phyloP scores from a whole-genome alignment of 305 asterid genomes.

The Petunia hybrid region DNA sequence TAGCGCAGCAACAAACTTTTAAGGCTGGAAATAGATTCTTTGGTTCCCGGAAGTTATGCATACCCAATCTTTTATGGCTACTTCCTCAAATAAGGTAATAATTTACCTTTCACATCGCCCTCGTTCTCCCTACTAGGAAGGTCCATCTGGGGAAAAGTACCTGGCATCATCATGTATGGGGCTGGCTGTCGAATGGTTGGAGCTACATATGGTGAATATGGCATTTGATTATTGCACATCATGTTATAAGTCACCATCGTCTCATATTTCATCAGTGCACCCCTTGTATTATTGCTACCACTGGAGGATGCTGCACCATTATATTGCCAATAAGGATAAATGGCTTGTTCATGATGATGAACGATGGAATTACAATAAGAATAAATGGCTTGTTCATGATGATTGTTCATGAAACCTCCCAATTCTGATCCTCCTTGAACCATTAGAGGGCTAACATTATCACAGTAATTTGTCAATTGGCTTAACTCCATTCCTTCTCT shows the following conservation, averaged over 20 bases:
- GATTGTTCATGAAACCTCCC: slow-evolving; percentile 38
- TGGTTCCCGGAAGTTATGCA: too few relatives aligned
- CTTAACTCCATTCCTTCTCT: slow-evolving; percentile 28
- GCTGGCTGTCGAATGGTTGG: slow-evolving; percentile 32
- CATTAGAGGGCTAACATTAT: slow-evolving; percentile 23
- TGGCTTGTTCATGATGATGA: slow-evolving; percentile 51
- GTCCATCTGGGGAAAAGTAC: slow-evolving; percentile 17
- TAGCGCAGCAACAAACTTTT: not conserved
- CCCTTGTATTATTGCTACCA: slow-evolving; percentile 32
- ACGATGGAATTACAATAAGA: slow-evolving; percentile 33
- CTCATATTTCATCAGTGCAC: slow-evolving; percentile 41
- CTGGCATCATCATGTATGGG: slow-evolving; percentile 28
- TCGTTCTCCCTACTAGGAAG: slow-evolving; percentile 24
- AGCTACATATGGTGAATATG: slow-evolving; percentile 35
- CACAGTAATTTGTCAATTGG: slow-evolving; percentile 23
- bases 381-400: slow-evolving; percentile 36
- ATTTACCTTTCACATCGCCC: slow-evolving; percentile 6
- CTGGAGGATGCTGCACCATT: slow-evolving; percentile 33
- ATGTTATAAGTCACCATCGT: slow-evolving; percentile 35
- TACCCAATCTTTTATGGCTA: not conserved
- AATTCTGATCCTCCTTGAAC: slow-evolving; percentile 43
- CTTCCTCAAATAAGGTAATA: slow-evolving; percentile 10
- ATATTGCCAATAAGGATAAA: slow-evolving; percentile 36
- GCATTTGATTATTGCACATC: slow-evolving; percentile 35
- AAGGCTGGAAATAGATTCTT: not conserved